A percentile compares a stretch with the other conserved stretches of the same genome.
Conservation (phyloP, 1,284 basidiomycete genomes). For the Rhodotorula sp. region DNA sequence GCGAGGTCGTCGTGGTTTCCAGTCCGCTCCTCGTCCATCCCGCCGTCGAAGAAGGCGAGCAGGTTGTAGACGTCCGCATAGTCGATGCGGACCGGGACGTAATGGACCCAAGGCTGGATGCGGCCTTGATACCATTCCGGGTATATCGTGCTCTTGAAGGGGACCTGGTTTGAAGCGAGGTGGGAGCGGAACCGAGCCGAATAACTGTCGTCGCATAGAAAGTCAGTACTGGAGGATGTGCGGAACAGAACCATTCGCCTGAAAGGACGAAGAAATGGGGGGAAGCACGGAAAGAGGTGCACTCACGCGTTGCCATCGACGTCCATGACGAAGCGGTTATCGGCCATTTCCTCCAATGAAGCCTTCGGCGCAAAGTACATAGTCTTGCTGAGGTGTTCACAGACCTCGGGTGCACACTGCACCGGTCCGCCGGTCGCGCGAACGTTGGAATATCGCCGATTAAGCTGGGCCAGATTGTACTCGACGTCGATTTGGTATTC, state of each 20-base stretch:
- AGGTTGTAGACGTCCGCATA: conserved; percentile 55
- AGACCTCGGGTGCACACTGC: conserved; percentile 17
- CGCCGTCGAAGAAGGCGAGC: conserved; percentile 55
- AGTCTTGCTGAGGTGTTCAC: conserved; percentile 15
- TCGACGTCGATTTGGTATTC: conserved; percentile 21
- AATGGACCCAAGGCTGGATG: conserved; percentile 44
- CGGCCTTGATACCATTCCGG: conserved; percentile 51
- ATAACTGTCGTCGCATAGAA: neutral
- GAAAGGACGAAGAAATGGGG: neutral
- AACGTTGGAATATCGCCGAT: conserved; percentile 16
- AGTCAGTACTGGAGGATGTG: neutral
- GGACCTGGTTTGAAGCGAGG: conserved; percentile 61
- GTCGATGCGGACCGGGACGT: conserved; percentile 52
- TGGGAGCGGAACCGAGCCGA: conserved; percentile 48
- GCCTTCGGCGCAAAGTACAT: neutral
- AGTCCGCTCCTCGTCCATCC: conserved; percentile 46
- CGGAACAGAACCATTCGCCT: neutral
- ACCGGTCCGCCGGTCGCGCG: conserved; percentile 15
- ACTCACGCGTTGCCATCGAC: conserved; percentile 51
- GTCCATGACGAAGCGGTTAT: conserved; percentile 51
- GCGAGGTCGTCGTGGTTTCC: conserved; percentile 51
- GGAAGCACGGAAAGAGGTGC: neutral
- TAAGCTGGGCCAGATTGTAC: conserved; percentile 6
- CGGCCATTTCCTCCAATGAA: conserved; percentile 28
- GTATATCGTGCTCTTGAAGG: conserved; percentile 64